Percentiles rank a stretch among this genome's conserved stretches.
Conservation (phyloP, 2,329 filamentous ascomycete genomes). For the Colletotrichum falcatum region DNA sequence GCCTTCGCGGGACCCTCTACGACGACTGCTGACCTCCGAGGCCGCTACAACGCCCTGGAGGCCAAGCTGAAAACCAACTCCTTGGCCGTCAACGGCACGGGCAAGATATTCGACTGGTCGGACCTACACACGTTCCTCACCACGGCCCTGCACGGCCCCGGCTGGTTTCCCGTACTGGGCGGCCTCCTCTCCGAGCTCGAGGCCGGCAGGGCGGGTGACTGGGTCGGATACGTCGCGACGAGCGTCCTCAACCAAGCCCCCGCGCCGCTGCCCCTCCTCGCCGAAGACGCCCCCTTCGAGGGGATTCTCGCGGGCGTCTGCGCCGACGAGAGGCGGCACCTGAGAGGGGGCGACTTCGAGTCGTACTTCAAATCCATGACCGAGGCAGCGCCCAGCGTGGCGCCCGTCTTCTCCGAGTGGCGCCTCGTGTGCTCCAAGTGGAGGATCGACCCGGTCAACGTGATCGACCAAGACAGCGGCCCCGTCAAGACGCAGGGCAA, state of each 20-base stretch:
- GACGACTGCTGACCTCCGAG: neutral
- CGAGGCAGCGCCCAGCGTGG: slow-evolving; percentile 26
- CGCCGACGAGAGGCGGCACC: slow-evolving; percentile 12
- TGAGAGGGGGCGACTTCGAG: slow-evolving; percentile 9
- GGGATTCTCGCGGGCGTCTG: slow-evolving; percentile 26
- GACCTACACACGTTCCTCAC: slow-evolving; percentile 15
- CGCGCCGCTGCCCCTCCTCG: slow-evolving; percentile 8
- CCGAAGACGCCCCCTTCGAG: slow-evolving; percentile 7
- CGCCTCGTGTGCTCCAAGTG: slow-evolving; percentile 28
- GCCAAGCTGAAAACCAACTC: slow-evolving; percentile 4
- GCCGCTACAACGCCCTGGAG: slow-evolving; percentile 10
- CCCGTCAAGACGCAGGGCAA: slow-evolving; percentile 18
- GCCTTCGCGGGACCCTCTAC: neutral
- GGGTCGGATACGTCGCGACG: slow-evolving; percentile 6
- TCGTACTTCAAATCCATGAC: slow-evolving; percentile 22
- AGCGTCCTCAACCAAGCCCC: neutral
- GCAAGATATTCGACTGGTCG: slow-evolving; percentile 26
- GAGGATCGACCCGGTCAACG: slow-evolving; percentile 23
- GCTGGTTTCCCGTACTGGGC: slow-evolving; percentile 8
- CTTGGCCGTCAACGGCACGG: neutral
- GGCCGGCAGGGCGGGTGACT: neutral
- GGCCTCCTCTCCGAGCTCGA: slow-evolving; percentile 18
- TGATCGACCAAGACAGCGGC: neutral
- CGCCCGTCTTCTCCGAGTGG: slow-evolving; percentile 24
- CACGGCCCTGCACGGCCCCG: neutral